Evolutionary conservation across 805 yeast species (phyloP).

Genomic region (Wickerhamiella cacticola): DNA sequence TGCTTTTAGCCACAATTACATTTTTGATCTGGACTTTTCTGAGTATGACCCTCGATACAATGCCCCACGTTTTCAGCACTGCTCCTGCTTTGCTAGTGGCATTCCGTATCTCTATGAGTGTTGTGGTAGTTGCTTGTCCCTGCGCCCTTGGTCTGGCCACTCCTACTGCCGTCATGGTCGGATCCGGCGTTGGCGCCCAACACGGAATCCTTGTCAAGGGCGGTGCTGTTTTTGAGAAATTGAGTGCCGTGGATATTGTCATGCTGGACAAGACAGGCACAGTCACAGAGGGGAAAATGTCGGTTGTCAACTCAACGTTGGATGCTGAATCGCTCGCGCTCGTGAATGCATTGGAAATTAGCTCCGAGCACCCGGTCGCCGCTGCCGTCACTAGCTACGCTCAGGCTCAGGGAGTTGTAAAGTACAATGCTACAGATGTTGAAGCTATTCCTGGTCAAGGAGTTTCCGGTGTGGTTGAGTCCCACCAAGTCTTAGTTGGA

Average conservation of each 20-base stretch:
- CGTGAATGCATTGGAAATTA: slow-evolving; percentile 47
- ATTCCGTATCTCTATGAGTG: slow-evolving; percentile 73
- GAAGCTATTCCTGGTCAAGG: slow-evolving; percentile 28
- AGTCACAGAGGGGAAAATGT: slow-evolving; percentile 74
- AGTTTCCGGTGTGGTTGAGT: slow-evolving; percentile 23
- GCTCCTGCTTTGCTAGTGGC: slow-evolving; percentile 56
- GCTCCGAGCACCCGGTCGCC: slow-evolving; percentile 84
- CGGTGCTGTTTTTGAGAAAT: slow-evolving; percentile 73
- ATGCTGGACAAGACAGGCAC: slow-evolving; percentile 96
- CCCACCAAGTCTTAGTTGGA: slow-evolving; percentile 9
- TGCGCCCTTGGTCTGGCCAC: slow-evolving; percentile 96
- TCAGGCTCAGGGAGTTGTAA: background rate
- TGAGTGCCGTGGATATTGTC: slow-evolving; percentile 50
- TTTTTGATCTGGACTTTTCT: slow-evolving; percentile 49
- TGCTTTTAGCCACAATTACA: slow-evolving; percentile 51
- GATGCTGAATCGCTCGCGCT: slow-evolving; percentile 39
- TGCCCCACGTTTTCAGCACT: slow-evolving; percentile 41
- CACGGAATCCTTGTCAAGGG: slow-evolving; percentile 88
- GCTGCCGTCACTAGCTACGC: slow-evolving; percentile 40
- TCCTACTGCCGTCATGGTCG: slow-evolving; percentile 98
- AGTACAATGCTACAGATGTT: slow-evolving; percentile 15
- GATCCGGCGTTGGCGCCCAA: slow-evolving; percentile 89
- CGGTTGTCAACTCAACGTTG: slow-evolving; percentile 25
- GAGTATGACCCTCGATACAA: slow-evolving; percentile 28
- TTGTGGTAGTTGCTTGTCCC: slow-evolving; percentile 95